Percentiles rank a stretch among this genome's conserved stretches.
Conservation (phyloP, 2,329 filamentous ascomycete species). For the Amylocarpus encephaloides region DNA sequence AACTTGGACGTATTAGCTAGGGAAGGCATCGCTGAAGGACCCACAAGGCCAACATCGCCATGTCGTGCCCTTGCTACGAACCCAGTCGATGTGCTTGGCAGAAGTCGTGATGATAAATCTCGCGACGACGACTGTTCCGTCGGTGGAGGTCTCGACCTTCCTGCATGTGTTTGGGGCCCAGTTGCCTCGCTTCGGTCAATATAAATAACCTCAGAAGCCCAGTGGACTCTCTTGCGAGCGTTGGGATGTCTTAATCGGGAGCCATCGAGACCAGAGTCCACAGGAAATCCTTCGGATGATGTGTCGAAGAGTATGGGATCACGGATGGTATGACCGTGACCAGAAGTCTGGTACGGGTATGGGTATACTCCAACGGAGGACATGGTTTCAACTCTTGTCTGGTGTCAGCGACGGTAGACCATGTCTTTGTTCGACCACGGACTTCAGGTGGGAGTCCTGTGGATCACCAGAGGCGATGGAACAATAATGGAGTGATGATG, state of each 20-base stretch:
- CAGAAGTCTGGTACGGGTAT: background rate
- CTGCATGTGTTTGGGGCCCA: background rate
- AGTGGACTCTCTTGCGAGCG: constrained; percentile 16
- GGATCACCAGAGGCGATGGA: background rate
- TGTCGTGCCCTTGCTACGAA: too few relatives aligned
- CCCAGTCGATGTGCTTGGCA: too few relatives aligned
- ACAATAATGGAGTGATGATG: constrained; percentile 4
- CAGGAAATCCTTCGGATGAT: background rate
- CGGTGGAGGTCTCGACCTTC: too few relatives aligned
- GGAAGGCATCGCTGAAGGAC: too few relatives aligned
- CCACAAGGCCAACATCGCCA: too few relatives aligned
- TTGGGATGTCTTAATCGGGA: background rate
- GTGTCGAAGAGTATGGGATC: background rate
- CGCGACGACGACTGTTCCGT: too few relatives aligned
- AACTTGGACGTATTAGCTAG: too few relatives aligned
- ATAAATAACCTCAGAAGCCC: constrained; percentile 14
- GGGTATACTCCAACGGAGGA: too few relatives aligned
- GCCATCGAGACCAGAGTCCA: background rate
- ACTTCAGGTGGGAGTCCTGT: background rate
- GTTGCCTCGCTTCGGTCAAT: constrained; percentile 7
- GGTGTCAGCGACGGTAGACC: background rate
- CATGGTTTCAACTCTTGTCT: background rate
- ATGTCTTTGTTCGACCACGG: background rate
- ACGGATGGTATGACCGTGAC: background rate
- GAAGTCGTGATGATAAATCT: too few relatives aligned